These are phyloP conservation scores for Sugiyamaella mastotermitis DNA, from an alignment of 805 yeast genomes.

Conservation along the genomic window DNA sequence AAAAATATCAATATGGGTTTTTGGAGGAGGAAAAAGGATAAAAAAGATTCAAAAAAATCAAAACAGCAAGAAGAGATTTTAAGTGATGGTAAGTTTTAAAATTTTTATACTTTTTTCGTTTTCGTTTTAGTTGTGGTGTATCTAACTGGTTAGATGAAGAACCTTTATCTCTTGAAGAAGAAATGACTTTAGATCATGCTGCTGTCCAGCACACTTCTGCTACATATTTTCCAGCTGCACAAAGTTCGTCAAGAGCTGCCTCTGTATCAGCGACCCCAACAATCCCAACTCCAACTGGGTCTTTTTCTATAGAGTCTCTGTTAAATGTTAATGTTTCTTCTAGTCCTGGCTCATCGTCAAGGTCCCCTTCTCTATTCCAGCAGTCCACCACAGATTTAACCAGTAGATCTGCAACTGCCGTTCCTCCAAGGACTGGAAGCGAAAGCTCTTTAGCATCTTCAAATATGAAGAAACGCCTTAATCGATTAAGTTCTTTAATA, in stretches of 20 bases:
- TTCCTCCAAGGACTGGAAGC: not conserved
- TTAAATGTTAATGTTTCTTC: conserved; percentile 1
- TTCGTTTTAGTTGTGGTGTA: too few relatives aligned
- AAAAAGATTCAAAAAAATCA: too few relatives aligned
- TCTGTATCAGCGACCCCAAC: not conserved
- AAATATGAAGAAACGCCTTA: not conserved
- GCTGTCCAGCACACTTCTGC: conserved; percentile 14
- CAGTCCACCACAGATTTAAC: not conserved
- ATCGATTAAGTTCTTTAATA: conserved; percentile 3
- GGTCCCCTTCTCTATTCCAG: not conserved
- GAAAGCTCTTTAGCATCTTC: conserved; percentile 1
- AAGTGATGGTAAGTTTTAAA: too few relatives aligned
- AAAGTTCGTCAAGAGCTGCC: conserved; percentile 3
- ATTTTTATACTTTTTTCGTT: too few relatives aligned
- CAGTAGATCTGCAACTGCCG: not conserved
- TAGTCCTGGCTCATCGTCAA: not conserved
- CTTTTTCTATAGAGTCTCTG: conserved; percentile 17
- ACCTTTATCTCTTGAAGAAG: conserved; percentile 20
- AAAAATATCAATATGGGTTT: too few relatives aligned
- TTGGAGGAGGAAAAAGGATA: too few relatives aligned
- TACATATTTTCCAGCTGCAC: conserved; percentile 8
- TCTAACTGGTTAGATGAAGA: conserved; percentile 12
- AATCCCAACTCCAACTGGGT: conserved; percentile 15
- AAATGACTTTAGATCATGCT: conserved; percentile 18
- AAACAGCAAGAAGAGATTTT: too few relatives aligned